Percentiles rank a stretch among this genome's conserved stretches.
phyloP scores from a whole-genome alignment of 176 grass and related monocot species.

The Lolium perenne region DNA sequence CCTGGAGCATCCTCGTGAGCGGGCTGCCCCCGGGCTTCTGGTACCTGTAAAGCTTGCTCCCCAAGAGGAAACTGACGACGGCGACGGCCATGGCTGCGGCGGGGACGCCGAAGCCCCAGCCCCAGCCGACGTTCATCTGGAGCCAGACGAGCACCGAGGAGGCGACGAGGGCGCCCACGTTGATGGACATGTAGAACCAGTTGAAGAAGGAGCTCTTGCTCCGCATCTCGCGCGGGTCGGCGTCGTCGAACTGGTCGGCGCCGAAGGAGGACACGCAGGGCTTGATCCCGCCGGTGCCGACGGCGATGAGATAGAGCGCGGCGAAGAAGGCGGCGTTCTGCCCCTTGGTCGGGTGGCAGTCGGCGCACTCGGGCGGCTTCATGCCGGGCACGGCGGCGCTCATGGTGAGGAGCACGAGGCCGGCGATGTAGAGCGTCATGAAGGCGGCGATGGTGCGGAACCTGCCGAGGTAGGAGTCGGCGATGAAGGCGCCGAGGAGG shows the following conservation, averaged over 20 bases:
- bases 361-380: constrained; percentile 4
- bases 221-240: constrained; percentile 32
- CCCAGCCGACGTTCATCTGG: constrained; percentile 54
- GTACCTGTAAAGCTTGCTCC: constrained; percentile 52
- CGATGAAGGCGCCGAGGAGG: constrained; percentile 48
- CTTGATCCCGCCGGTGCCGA: constrained; percentile 48
- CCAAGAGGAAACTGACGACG: constrained; percentile 47
- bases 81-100: constrained; percentile 49
- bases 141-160: constrained; percentile 46
- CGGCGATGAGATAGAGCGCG: constrained; percentile 41
- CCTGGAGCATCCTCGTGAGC: constrained; percentile 54
- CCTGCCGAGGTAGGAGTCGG: constrained; percentile 27
- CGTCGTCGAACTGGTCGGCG: constrained; percentile 66
- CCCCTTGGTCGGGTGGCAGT: background rate
- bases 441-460: constrained; percentile 50
- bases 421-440: constrained; percentile 25
- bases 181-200: constrained; percentile 52
- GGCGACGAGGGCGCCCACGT: constrained; percentile 37
- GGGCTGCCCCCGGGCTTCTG: constrained; percentile 64
- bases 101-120: constrained; percentile 45
- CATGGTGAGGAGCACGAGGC: constrained; percentile 41
- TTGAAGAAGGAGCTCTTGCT: constrained; percentile 51
- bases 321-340: constrained; percentile 37
- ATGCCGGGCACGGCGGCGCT: constrained; percentile 38
- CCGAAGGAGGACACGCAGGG: constrained; percentile 52